Base-by-base conservation (phyloP, 768 basidiomycete species). In the Dentipellis fragilis region DNA sequence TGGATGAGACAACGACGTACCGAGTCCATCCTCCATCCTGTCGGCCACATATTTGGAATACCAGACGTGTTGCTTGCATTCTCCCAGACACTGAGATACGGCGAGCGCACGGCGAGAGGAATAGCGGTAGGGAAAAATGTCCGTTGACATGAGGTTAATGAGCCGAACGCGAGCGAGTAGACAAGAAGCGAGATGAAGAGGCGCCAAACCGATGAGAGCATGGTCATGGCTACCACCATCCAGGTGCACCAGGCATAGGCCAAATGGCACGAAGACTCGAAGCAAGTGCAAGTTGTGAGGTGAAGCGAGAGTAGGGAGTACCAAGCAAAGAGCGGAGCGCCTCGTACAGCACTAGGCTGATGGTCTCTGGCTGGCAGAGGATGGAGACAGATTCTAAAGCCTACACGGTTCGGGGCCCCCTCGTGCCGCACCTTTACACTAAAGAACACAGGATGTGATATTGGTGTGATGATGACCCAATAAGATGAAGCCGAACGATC, bases 61-160 rank as follows among this genome's bases (percentile, higher is more conserved):
- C n/a, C 10, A 2, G 51, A 46, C 10, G 47, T 54, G 4, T 56
- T 59, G 1, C 54, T 54, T 10, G 54, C 37, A 4, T 16, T 14
- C 11, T 54, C 37, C 66, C 66, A 68, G 42, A 51, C 55, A 14
- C 55, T 64, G 23, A 66, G 51, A 51, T 64, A 65, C 14, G 67
- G 65, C 8, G 65, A 64, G n/a, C 65, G 62, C 21, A 66, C 60
- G 16, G 62, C 59, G 17, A 68, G 59, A 35, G 67, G 67, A 39
- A 65, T 45, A 40, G 59, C 56, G 10, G 61, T 49, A 6, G 66
- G 66, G 35, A 59, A 59, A 57, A 64, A 49, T 0, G 62, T 34
- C 29, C 58, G 54, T 39, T 51, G 54, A 19, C 42, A 45, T 45
- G 42, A 17, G 29, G 29, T 29, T 3, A 19, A 19, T 3, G 16